A percentile compares a stretch with the other conserved stretches of the same genome.
These are phyloP conservation scores for Ambrosiella cleistominuta DNA, from an alignment of 2,329 filamentous ascomycete species.

Conservation along the genomic window DNA sequence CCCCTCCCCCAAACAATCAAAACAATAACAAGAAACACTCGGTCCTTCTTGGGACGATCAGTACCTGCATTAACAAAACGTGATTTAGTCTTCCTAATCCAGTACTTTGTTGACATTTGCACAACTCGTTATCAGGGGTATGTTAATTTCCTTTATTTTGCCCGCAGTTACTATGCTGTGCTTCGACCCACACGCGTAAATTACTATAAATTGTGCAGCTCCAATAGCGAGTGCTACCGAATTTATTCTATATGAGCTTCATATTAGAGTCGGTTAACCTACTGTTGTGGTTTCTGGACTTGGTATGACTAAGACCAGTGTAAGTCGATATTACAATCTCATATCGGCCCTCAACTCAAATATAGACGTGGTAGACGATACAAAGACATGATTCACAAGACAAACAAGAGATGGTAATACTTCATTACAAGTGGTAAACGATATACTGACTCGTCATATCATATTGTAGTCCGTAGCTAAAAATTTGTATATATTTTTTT, in stretches of 20 bases:
- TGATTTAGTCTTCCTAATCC: slow-evolving; percentile 1
- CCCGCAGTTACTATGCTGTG: neutral
- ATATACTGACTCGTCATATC: too few relatives aligned
- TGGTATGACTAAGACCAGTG: neutral
- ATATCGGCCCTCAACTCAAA: neutral
- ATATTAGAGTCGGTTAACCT: too few relatives aligned
- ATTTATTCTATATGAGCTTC: too few relatives aligned
- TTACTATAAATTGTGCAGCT: neutral
- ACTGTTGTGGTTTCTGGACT: neutral
- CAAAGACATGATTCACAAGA: neutral
- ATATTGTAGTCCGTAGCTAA: too few relatives aligned
- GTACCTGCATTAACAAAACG: slow-evolving; percentile 3
- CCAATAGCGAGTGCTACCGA: too few relatives aligned
- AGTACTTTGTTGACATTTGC: slow-evolving; percentile 1
- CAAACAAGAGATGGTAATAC: neutral
- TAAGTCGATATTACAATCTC: neutral
- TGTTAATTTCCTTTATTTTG: neutral
- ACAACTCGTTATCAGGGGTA: neutral
- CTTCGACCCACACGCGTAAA: slow-evolving; percentile 1
- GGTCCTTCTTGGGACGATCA: neutral
- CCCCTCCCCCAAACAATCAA: neutral
- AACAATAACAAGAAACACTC: neutral
- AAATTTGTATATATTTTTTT: too few relatives aligned
- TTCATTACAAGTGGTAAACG: too few relatives aligned
- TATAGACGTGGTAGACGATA: neutral